phyloP scores from a whole-genome alignment of 2,329 filamentous ascomycete species.

The Ceratocystis destructans region DNA sequence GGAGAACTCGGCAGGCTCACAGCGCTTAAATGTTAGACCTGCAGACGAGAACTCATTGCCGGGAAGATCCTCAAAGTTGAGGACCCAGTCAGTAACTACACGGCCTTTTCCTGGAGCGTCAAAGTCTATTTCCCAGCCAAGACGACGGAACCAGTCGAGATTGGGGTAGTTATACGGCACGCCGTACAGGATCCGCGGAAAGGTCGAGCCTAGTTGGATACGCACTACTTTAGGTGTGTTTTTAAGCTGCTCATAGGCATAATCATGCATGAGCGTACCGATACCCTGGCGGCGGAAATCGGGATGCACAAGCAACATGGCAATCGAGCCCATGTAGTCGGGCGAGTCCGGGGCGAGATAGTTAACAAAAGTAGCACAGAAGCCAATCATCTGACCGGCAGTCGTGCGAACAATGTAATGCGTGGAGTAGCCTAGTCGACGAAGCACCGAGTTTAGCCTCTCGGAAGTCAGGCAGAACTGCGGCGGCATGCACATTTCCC shows the following conservation, averaged over 20 bases:
- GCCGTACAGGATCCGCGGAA: constrained; percentile 44
- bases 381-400: constrained; percentile 36
- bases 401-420: constrained; percentile 44
- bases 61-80: constrained; percentile 38
- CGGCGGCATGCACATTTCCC: constrained; percentile 33
- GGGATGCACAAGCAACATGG: constrained; percentile 38
- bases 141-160: constrained; percentile 40
- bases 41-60: constrained; percentile 29
- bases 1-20: constrained; percentile 34
- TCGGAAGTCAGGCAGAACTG: constrained; percentile 34
- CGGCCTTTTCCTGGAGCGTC: constrained; percentile 34
- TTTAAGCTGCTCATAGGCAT: constrained; percentile 36
- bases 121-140: constrained; percentile 39
- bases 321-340: constrained; percentile 42
- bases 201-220: constrained; percentile 44
- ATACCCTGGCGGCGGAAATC: constrained; percentile 37
- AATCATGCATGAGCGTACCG: constrained; percentile 39
- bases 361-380: constrained; percentile 47
- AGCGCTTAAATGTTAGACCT: constrained; percentile 33
- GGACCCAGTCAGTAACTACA: constrained; percentile 39
- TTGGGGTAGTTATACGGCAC: constrained; percentile 32
- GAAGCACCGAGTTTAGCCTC: constrained; percentile 34
- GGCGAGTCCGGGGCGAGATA: constrained; percentile 41
- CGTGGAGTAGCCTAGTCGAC: constrained; percentile 42
- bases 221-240: constrained; percentile 39